Evolutionary conservation across 169 alveolate genomes (phyloP), one percentile per base, ranked within the genome.

Genomic region (Eimeria zaria): DNA sequence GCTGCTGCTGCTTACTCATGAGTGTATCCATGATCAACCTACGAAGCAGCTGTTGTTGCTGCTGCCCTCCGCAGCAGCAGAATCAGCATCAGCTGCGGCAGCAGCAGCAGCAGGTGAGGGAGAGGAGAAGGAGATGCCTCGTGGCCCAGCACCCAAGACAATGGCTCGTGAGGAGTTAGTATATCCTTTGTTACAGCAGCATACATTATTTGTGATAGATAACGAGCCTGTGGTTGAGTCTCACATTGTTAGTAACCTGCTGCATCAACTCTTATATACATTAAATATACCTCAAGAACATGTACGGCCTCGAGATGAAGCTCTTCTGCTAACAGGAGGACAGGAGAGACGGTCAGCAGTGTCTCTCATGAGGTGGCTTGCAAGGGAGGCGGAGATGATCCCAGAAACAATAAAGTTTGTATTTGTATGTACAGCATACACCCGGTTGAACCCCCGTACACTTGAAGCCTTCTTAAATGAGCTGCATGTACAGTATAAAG

Each of bases 151-250:
- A 7, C 90, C 90, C 11, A 58, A 80, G 51, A 91, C 96, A 2
- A 60, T 91, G 69, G 41, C 39, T 7, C 33, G 69, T 36, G 24
- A 24, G 7, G 64, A 53, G 33, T 53, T 6, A 9, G 46, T 60
- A 44, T 51, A 74, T 36, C 96, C 96, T 3, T n/a, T 74, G 30
- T 51, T 91, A 3, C 96, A 76, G 67, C n/a, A 51, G 4, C 53
- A 91, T 4, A 91, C 96, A 0, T 62, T 76, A 24, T 91, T 91
- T 36, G 30, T 91, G 44, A 60, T 91, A 27, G 96, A 80, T 69
- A 73, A 74, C 60, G 89, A 74, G 69, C 96, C 96, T 2, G 96
- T 91, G n/a, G 27, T 91, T 0, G 96, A 91, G 51, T 51, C 89
- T 53, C 96, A 91, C 71, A 71, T 91, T 18, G 90, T 58, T 16